Percentiles rank a stretch among this genome's conserved stretches.
Evolutionary conservation across 163 green algal species (phyloP).

Genomic region (Smithsoniella earleae): DNA sequence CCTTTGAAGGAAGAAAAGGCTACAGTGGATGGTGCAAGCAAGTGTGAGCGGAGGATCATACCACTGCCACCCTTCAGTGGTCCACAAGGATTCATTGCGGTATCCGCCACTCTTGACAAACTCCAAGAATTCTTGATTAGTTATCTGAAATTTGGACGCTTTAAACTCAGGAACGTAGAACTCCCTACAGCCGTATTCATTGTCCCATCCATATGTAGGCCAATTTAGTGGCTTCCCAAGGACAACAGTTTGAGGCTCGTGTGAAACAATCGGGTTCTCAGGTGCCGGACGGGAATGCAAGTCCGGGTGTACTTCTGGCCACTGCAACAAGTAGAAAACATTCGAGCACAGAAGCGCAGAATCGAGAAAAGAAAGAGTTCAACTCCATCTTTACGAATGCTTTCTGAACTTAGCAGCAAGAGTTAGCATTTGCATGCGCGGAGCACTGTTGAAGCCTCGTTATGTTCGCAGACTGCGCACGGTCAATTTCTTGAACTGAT

Average conservation of each 20-base stretch:
- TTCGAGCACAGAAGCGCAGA: no score
- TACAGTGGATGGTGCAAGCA: no score
- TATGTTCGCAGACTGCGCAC: no score
- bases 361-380: no score
- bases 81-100: conserved; percentile 49
- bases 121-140: conserved; percentile 65
- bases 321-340: no score
- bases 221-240: conserved; percentile 62
- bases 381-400: no score
- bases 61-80: conserved; percentile 61
- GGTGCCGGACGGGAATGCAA: not conserved
- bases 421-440: no score
- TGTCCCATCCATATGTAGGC: conserved; percentile 68
- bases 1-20: no score
- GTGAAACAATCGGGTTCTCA: conserved; percentile 23
- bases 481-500: no score
- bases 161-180: conserved; percentile 44
- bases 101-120: conserved; percentile 62
- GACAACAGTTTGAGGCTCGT: conserved; percentile 29
- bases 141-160: conserved; percentile 39
- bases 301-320: conserved; percentile 18
- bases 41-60: no score
- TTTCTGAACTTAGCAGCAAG: no score
- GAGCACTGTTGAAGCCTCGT: no score
- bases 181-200: conserved; percentile 59